Conservation (phyloP, 75 land plant species). For the Adiantum capillusveneris region DNA sequence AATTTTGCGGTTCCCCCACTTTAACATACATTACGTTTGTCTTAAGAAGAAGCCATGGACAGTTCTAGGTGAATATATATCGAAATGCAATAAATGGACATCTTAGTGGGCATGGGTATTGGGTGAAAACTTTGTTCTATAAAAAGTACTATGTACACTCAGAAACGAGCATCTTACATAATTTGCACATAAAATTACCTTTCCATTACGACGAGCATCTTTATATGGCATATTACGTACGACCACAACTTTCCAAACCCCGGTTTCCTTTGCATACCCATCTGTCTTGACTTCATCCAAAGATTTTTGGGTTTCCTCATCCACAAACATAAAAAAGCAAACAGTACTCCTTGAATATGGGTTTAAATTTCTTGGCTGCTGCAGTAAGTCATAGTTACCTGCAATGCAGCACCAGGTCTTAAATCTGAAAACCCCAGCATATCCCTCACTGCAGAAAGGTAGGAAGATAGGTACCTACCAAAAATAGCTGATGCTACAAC, state of each 20-base stretch:
- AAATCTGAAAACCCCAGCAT: not conserved
- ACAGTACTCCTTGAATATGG: constrained; percentile 46
- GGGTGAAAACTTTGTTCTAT: too few relatives aligned
- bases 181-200: constrained; percentile 59
- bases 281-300: constrained; percentile 8
- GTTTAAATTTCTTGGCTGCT: constrained; percentile 86
- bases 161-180: too few relatives aligned
- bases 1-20: too few relatives aligned
- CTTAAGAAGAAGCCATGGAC: too few relatives aligned
- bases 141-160: too few relatives aligned
- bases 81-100: too few relatives aligned
- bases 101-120: too few relatives aligned
- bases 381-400: constrained; percentile 85
- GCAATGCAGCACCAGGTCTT: not conserved
- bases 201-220: constrained; percentile 89
- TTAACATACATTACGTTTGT: too few relatives aligned
- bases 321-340: constrained; percentile 94
- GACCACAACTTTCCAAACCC: constrained; percentile 80
- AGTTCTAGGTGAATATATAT: too few relatives aligned
- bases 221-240: constrained; percentile 78
- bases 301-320: constrained; percentile 71
- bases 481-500: constrained; percentile 96
- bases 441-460: not conserved
- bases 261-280: constrained; percentile 40
- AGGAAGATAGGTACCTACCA: constrained; percentile 28